Evolutionary conservation across 345 rosid genomes (phyloP).

Genomic region (Lepidium aucheri): DNA sequence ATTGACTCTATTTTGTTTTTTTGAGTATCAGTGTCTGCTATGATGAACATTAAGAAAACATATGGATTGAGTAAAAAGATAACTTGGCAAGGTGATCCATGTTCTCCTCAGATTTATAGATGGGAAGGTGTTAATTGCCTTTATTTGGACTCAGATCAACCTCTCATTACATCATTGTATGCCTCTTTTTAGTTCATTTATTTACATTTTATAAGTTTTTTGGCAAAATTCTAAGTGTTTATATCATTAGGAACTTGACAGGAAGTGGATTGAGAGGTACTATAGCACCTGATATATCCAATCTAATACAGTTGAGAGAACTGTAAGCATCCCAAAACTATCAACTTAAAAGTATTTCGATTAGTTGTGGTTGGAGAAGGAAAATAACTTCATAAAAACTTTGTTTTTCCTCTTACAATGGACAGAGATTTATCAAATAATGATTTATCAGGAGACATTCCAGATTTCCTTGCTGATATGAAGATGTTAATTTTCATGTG

Average conservation of each 20-base stretch:
- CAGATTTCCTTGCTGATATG: conserved; percentile 38
- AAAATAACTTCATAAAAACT: background rate
- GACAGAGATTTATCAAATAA: conserved; percentile 59
- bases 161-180: conserved; percentile 40
- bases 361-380: background rate
- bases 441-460: conserved; percentile 40
- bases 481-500: conserved; percentile 37
- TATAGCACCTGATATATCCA: conserved; percentile 25
- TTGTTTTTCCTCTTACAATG: background rate
- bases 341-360: background rate
- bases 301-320: conserved; percentile 23
- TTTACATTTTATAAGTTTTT: background rate
- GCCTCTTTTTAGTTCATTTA: background rate
- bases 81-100: conserved; percentile 59
- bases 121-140: conserved; percentile 44
- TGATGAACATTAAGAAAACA: conserved; percentile 34
- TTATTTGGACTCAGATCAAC: conserved; percentile 13
- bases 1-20: too few species aligned
- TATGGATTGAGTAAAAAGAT: conserved; percentile 28
- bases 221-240: background rate
- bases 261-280: conserved; percentile 29
- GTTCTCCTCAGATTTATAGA: conserved; percentile 22
- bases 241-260: conserved; percentile 26
- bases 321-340: conserved; percentile 30
- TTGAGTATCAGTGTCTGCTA: conserved; percentile 32